Evolutionary conservation across 2,329 filamentous ascomycete species (phyloP).

Genomic region (Pseudogymnoascus sp.): DNA sequence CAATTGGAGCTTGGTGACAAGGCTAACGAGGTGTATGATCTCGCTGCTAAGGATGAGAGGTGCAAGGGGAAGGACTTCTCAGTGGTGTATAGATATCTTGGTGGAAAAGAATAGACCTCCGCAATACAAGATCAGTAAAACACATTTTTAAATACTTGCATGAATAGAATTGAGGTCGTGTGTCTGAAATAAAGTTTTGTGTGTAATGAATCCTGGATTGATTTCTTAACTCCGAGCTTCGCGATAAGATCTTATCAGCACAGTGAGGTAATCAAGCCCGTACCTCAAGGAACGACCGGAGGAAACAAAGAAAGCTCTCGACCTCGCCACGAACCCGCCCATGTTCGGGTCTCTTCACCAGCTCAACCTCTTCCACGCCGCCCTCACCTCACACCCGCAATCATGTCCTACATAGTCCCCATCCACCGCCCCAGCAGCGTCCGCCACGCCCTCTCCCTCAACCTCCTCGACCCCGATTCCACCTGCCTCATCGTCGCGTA

Average conservation of each 20-base stretch:
- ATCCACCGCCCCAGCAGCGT: constrained; percentile 90
- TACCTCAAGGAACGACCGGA: background rate
- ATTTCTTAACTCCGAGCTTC: constrained; percentile 2
- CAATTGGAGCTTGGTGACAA: constrained; percentile 54
- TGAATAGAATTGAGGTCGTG: background rate
- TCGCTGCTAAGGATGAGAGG: constrained; percentile 49
- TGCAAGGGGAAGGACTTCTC: constrained; percentile 71
- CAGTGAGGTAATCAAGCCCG: background rate
- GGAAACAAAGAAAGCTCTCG: background rate
- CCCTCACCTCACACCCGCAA: background rate
- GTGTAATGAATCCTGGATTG: background rate
- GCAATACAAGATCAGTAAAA: background rate
- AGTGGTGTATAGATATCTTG: constrained; percentile 67
- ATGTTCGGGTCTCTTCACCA: background rate
- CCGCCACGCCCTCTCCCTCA: constrained; percentile 75
- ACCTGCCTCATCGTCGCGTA: constrained; percentile 86
- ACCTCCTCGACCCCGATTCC: constrained; percentile 63
- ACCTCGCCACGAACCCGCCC: background rate
- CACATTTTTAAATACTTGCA: background rate
- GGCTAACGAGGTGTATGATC: constrained; percentile 59
- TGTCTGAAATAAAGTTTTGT: background rate
- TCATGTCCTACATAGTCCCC: constrained; percentile 89
- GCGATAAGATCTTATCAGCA: background rate
- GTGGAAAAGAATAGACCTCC: constrained; percentile 37
- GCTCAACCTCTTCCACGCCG: background rate